Percentiles rank a stretch among this genome's conserved stretches.
Evolutionary conservation across 2,329 filamentous ascomycete genomes (phyloP).

Genomic region (Lecanicillium sp.): DNA sequence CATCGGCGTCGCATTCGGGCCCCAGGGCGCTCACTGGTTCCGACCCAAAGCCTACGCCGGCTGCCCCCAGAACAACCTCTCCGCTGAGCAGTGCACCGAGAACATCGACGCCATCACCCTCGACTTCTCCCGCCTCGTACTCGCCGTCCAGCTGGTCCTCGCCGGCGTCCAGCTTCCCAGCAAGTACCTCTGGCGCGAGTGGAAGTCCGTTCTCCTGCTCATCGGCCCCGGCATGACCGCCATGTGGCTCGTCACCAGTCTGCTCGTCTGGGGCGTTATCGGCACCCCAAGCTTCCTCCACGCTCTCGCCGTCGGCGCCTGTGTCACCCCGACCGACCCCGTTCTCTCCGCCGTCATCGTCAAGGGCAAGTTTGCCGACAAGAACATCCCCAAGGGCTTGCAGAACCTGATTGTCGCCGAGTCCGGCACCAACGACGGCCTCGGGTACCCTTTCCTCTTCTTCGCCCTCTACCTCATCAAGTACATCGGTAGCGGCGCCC

Average conservation of each 20-base stretch:
- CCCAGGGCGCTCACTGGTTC: conserved; percentile 69
- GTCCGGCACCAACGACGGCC: conserved; percentile 82
- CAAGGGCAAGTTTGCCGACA: conserved; percentile 88
- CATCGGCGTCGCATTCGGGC: conserved; percentile 72
- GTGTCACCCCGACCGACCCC: conserved; percentile 88
- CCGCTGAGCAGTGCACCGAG: conserved; percentile 29
- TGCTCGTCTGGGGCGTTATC: conserved; percentile 71
- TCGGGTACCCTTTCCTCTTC: conserved; percentile 85
- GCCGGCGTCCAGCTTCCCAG: conserved; percentile 83
- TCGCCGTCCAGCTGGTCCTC: conserved; percentile 84
- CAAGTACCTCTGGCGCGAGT: conserved; percentile 72
- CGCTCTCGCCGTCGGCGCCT: conserved; percentile 73
- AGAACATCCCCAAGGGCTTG: conserved; percentile 75
- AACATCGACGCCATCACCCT: conserved; percentile 69
- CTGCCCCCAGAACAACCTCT: conserved; percentile 20
- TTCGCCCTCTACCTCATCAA: conserved; percentile 78
- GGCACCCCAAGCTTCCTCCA: conserved; percentile 68
- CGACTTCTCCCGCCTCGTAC: conserved; percentile 78
- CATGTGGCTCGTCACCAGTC: conserved; percentile 82
- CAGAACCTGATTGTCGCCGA: conserved; percentile 79
- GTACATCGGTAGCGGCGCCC: conserved; percentile 57
- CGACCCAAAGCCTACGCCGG: conserved; percentile 68
- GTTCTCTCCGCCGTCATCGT: conserved; percentile 85
- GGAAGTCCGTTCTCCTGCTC: conserved; percentile 66
- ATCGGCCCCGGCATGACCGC: conserved; percentile 77